A percentile compares a stretch with the other conserved stretches of the same genome.
Conservation (phyloP, 2,329 filamentous ascomycete genomes). For the Ceratocystis eucalypticola region DNA sequence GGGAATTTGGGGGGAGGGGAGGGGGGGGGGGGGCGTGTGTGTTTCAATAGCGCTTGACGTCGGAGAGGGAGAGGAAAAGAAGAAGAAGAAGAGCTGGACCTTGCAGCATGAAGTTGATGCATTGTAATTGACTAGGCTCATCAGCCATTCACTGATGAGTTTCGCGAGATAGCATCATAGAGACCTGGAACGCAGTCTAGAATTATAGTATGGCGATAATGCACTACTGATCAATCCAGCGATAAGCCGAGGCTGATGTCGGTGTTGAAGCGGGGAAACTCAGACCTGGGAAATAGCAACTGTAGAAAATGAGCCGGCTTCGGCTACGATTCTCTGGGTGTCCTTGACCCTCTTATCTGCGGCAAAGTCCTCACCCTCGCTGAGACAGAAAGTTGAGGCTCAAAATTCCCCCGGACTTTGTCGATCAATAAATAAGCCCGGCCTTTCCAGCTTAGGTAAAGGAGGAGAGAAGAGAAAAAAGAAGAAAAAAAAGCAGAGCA, state of each 20-base stretch:
- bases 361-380: not conserved
- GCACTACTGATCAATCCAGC: not conserved
- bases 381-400: slow-evolving; percentile 15
- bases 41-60: not conserved
- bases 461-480: not conserved
- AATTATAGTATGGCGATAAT: not conserved
- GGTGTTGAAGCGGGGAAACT: not conserved
- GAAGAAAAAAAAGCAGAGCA: not conserved
- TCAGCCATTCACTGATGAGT: too few species aligned
- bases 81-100: not conserved
- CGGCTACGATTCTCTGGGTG: not conserved
- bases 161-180: not conserved
- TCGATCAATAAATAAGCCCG: slow-evolving; percentile 6
- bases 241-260: not conserved
- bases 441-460: not conserved
- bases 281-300: too few species aligned
- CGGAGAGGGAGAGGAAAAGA: not conserved
- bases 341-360: not conserved
- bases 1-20: too few species aligned
- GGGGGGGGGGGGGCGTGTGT: not conserved
- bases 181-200: not conserved
- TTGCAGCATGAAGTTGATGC: not conserved
- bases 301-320: too few species aligned
- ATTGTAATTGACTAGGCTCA: not conserved
- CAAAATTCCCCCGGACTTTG: slow-evolving; percentile 17